Percentiles rank a stretch among this genome's conserved stretches.
Evolutionary conservation across 2,329 filamentous ascomycete genomes (phyloP).

Genomic region (Aspergillus fructus): DNA sequence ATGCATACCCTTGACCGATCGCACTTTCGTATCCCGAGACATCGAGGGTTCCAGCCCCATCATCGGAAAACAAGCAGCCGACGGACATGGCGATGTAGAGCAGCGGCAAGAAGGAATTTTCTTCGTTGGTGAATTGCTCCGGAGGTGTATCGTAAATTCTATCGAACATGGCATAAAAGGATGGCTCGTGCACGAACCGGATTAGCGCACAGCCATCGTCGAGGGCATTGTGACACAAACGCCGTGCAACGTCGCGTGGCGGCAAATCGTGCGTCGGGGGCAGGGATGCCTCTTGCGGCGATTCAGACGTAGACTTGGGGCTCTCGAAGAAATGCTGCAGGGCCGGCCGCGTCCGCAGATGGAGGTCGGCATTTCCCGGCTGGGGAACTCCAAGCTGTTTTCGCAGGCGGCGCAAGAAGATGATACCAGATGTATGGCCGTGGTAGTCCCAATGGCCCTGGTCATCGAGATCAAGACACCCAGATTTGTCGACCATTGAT

Average conservation of each 20-base stretch:
- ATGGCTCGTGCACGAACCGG: slow-evolving; percentile 76
- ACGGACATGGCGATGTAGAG: slow-evolving; percentile 70
- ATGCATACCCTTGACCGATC: slow-evolving; percentile 55
- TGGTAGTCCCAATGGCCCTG: slow-evolving; percentile 93
- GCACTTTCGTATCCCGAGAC: slow-evolving; percentile 49
- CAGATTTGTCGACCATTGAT: slow-evolving; percentile 93
- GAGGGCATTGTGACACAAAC: slow-evolving; percentile 59
- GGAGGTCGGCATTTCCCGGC: slow-evolving; percentile 66
- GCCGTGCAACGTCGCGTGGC: slow-evolving; percentile 55
- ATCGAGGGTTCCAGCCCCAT: slow-evolving; percentile 51
- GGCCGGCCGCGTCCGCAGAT: slow-evolving; percentile 48
- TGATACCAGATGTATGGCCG: slow-evolving; percentile 85
- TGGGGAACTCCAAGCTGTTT: slow-evolving; percentile 75
- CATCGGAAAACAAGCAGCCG: slow-evolving; percentile 69
- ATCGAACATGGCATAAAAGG: slow-evolving; percentile 76
- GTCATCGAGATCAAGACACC: slow-evolving; percentile 87
- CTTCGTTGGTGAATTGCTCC: slow-evolving; percentile 62
- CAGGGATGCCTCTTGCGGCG: slow-evolving; percentile 58
- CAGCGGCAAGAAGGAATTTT: slow-evolving; percentile 68
- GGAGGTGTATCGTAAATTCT: slow-evolving; percentile 70
- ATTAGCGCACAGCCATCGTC: slow-evolving; percentile 63
- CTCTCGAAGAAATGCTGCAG: slow-evolving; percentile 66
- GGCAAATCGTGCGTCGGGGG: slow-evolving; percentile 68
- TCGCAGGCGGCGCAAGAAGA: slow-evolving; percentile 83
- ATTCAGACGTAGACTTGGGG: slow-evolving; percentile 63